Base-by-base conservation (phyloP, 495 filamentous ascomycete species). In the Neurospora discreta region DNA sequence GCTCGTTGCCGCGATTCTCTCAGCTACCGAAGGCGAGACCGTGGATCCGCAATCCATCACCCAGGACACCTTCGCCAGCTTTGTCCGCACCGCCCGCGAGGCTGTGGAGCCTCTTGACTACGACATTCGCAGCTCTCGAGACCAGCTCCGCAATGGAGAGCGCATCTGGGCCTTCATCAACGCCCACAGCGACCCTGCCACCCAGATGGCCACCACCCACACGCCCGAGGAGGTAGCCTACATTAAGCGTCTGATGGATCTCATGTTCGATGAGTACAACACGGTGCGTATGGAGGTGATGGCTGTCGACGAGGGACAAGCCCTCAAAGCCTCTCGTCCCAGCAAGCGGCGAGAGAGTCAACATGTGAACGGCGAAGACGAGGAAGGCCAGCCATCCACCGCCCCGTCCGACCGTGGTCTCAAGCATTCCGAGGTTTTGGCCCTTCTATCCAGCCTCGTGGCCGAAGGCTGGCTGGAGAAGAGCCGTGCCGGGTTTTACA, bases 191-290 rank as follows among this genome's bases (percentile, higher is more conserved):
- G 95, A 98, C 79, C 82, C 90, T 1, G 77, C 93, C 13, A 95
- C 92, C 1, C 94, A 97, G 78, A 84, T 97, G 33, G 93, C 93
- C n/a, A 98, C 95, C 1, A 88, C 86, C 0, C 89, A 90, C 78
- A 84, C 88, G 0, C 81, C 92, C 23, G 96, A 98, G 72, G 94
- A 98, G 82, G 93, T 98, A 42, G 87, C 92, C 13, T 99, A 91
- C 79, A 85, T 98, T 71, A 93, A 96, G 82, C 84, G 95, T 1
- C 78, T 98, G 18, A 88, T 99, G 0, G 95, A 98, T 80, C 89
- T 87, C 73, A 97, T 99, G 90, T 98, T 98, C 77, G 92, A 94
- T 67, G 90, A 85, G 5, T 87, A 93, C 78, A 98, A 98, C 75
- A 93, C 90, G 0, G 82, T 81, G 30, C 82, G 88, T 2, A 87